Percentiles rank a stretch among this genome's conserved stretches.
These are phyloP conservation scores for Aphanomyces stellatus DNA, from an alignment of 352 stramenopile species.

Conservation along the genomic window DNA sequence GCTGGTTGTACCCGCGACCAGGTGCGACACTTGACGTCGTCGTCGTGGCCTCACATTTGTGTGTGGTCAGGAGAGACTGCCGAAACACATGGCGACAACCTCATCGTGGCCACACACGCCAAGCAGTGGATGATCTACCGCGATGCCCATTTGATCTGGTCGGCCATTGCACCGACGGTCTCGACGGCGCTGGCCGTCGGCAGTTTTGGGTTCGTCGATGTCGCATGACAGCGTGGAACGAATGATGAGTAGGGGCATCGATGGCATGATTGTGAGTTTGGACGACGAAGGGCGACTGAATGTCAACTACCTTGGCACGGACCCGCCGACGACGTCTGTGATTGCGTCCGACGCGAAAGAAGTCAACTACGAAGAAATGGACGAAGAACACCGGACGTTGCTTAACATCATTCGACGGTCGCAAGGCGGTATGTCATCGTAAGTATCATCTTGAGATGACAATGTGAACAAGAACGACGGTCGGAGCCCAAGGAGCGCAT, in stretches of 20 bases:
- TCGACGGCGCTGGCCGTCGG: slow-evolving; percentile 57
- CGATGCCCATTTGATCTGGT: slow-evolving; percentile 74
- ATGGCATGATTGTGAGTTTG: slow-evolving; percentile 76
- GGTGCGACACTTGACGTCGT: neutral
- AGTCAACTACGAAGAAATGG: slow-evolving; percentile 88
- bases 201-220: slow-evolving; percentile 36
- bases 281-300: slow-evolving; percentile 58
- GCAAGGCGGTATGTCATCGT: slow-evolving; percentile 29
- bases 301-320: slow-evolving; percentile 86
- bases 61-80: slow-evolving; percentile 16
- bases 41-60: neutral
- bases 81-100: no score
- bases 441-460: neutral
- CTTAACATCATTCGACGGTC: slow-evolving; percentile 77
- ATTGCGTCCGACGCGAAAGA: slow-evolving; percentile 56
- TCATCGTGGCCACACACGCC: slow-evolving; percentile 64
- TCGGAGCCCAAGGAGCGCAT: slow-evolving; percentile 65
- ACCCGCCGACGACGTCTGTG: slow-evolving; percentile 68
- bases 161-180: slow-evolving; percentile 40
- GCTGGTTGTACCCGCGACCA: slow-evolving; percentile 43
- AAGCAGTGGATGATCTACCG: slow-evolving; percentile 75
- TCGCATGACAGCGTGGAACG: neutral
- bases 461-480: slow-evolving; percentile 28
- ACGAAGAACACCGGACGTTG: slow-evolving; percentile 81
- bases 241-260: slow-evolving; percentile 26